Percentiles rank a stretch among this genome's conserved stretches.
Evolutionary conservation across 768 basidiomycete genomes (phyloP).

Genomic region (Kwoniella sp.): DNA sequence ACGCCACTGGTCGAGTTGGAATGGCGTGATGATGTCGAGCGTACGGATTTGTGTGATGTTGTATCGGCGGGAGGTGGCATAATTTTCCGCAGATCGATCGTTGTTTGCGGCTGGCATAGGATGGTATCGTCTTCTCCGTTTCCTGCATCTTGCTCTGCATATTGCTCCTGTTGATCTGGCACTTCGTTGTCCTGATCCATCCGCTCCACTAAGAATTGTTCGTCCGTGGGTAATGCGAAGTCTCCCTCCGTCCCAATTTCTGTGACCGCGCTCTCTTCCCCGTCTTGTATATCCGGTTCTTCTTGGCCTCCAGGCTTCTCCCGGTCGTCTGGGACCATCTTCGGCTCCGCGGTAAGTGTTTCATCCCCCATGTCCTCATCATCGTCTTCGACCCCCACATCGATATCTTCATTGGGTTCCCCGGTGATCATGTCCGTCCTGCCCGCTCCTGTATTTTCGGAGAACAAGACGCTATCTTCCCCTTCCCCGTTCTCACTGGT

Average conservation of each 20-base stretch:
- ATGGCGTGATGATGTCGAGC: conserved; percentile 9
- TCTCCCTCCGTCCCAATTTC: too few relatives aligned
- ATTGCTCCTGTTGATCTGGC: not conserved
- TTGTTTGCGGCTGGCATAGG: not conserved
- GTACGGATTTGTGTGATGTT: conserved; percentile 4
- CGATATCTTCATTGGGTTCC: not conserved
- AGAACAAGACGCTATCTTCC: conserved; percentile 17
- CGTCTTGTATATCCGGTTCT: not conserved
- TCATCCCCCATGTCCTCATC: not conserved
- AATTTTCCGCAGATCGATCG: conserved; percentile 7
- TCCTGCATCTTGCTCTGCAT: conserved; percentile 5
- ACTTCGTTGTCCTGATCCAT: not conserved
- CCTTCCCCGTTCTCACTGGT: conserved; percentile 11
- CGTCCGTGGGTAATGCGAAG: too few relatives aligned
- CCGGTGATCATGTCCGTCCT: not conserved
- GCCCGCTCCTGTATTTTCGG: conserved; percentile 9
- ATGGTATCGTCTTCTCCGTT: not conserved
- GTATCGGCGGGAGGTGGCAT: conserved; percentile 13
- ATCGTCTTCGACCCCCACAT: conserved; percentile 1
- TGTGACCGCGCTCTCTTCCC: too few relatives aligned
- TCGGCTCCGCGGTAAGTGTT: not conserved
- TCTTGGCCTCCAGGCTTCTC: not conserved
- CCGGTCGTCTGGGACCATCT: not conserved
- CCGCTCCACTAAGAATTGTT: not conserved
- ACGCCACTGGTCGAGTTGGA: not conserved